Evolutionary conservation across 2,329 filamentous ascomycete genomes (phyloP).

Genomic region (Amauroascus verrucosus): DNA sequence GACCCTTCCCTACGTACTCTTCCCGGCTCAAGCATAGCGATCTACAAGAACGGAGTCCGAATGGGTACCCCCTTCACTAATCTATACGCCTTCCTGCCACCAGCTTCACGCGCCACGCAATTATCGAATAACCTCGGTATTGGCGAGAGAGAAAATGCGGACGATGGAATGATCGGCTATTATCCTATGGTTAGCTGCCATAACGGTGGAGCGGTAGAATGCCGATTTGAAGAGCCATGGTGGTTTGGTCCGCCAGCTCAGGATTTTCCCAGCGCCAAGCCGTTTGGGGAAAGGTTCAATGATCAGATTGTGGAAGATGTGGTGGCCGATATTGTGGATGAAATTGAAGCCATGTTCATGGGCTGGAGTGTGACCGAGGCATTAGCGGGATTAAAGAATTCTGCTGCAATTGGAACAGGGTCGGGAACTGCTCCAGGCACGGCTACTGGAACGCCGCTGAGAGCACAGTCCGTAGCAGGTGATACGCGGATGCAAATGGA

Average conservation of each 20-base stretch:
- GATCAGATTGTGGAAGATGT: conserved; percentile 95
- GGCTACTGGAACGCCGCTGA: neutral
- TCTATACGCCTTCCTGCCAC: conserved; percentile 81
- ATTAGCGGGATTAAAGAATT: neutral
- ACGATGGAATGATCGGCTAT: conserved; percentile 92
- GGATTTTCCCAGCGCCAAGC: conserved; percentile 23
- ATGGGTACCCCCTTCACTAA: conserved; percentile 83
- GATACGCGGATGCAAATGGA: conserved; percentile 9
- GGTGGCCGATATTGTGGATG: conserved; percentile 85
- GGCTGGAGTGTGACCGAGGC: conserved; percentile 9
- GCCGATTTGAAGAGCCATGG: conserved; percentile 90
- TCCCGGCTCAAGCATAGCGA: conserved; percentile 71
- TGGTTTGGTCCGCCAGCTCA: conserved; percentile 62
- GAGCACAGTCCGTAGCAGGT: conserved; percentile 5
- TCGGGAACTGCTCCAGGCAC: neutral
- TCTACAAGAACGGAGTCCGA: conserved; percentile 84
- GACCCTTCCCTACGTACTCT: conserved; percentile 72
- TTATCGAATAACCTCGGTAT: conserved; percentile 39
- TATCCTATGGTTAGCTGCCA: conserved; percentile 91
- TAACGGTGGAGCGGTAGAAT: conserved; percentile 77
- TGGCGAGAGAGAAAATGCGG: conserved; percentile 73
- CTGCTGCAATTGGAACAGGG: neutral
- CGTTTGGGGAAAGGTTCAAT: conserved; percentile 65
- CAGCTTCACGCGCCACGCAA: conserved; percentile 54
- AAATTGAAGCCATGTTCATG: conserved; percentile 61